A percentile compares a stretch with the other conserved stretches of the same genome.
Evolutionary conservation across 306 rosid species (phyloP).

Genomic region (Senna siamea): DNA sequence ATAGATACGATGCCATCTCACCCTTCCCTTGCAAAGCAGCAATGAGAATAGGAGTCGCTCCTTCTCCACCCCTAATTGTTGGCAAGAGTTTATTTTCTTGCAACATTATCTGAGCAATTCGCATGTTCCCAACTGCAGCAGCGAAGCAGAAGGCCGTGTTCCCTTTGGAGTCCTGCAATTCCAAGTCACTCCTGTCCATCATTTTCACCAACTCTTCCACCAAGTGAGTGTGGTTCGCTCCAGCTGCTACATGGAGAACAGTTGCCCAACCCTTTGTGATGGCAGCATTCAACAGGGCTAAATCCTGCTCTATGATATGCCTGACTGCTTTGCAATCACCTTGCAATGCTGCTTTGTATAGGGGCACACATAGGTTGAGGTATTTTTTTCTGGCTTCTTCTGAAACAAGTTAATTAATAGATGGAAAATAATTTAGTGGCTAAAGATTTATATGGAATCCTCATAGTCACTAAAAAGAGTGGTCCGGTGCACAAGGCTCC

Average conservation of each 20-base stretch:
- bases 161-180: constrained; percentile 11
- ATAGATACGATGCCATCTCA: constrained; percentile 40
- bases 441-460: not conserved
- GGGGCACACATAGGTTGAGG: constrained; percentile 45
- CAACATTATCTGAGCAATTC: constrained; percentile 39
- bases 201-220: constrained; percentile 41
- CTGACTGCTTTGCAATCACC: constrained; percentile 52
- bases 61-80: constrained; percentile 37
- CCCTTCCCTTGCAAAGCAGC: constrained; percentile 43
- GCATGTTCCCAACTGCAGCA: constrained; percentile 42
- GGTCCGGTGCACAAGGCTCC: too few relatives aligned
- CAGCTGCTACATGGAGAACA: constrained; percentile 48
- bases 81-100: constrained; percentile 12
- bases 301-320: constrained; percentile 26
- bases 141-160: constrained; percentile 54
- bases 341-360: constrained; percentile 45
- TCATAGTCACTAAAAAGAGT: too few relatives aligned
- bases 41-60: constrained; percentile 41
- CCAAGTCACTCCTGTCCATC: constrained; percentile 10
- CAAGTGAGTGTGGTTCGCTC: constrained; percentile 42
- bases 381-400: constrained; percentile 26
- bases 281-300: not conserved
- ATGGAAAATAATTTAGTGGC: not conserved
- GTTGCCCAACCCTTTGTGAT: constrained; percentile 50
- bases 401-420: constrained; percentile 28